Conservation (phyloP, 1,284 basidiomycete species). For the Boletus subluridellus region DNA sequence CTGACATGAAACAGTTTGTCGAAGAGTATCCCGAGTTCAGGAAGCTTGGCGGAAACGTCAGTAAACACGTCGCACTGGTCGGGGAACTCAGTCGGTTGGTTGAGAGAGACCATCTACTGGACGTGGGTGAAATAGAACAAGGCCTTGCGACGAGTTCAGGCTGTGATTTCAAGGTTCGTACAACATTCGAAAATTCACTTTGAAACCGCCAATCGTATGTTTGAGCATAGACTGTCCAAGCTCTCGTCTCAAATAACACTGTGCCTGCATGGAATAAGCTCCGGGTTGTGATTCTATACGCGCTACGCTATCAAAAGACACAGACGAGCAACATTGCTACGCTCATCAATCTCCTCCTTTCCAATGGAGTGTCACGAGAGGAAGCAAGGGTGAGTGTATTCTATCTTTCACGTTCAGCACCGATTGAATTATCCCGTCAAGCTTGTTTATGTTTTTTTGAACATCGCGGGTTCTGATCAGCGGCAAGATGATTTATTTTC, state of each 20-base stretch:
- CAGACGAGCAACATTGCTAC: slow-evolving; percentile 79
- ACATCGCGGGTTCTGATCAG: slow-evolving; percentile 93
- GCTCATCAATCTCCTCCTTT: slow-evolving; percentile 79
- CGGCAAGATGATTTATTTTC: slow-evolving; percentile 97
- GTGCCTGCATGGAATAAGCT: slow-evolving; percentile 83
- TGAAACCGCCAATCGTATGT: slow-evolving; percentile 1
- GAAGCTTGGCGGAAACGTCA: slow-evolving; percentile 95
- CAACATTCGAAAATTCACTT: not conserved
- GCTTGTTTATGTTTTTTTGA: slow-evolving; percentile 92
- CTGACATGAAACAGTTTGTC: slow-evolving; percentile 97
- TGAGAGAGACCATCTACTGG: slow-evolving; percentile 79
- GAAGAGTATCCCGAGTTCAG: slow-evolving; percentile 98
- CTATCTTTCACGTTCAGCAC: not conserved
- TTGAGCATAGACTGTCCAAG: slow-evolving; percentile 66
- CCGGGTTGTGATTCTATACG: slow-evolving; percentile 90
- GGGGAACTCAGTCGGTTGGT: slow-evolving; percentile 93
- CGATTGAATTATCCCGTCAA: slow-evolving; percentile 31
- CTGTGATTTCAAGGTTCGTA: slow-evolving; percentile 76
- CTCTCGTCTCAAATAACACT: slow-evolving; percentile 62
- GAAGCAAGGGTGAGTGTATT: slow-evolving; percentile 67
- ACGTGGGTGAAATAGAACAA: slow-evolving; percentile 94
- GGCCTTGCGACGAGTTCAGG: slow-evolving; percentile 91
- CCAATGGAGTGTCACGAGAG: slow-evolving; percentile 78
- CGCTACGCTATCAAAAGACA: slow-evolving; percentile 93
- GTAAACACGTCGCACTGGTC: slow-evolving; percentile 95